phyloP scores from a whole-genome alignment of 345 rosid species.

The Linum tenue region DNA sequence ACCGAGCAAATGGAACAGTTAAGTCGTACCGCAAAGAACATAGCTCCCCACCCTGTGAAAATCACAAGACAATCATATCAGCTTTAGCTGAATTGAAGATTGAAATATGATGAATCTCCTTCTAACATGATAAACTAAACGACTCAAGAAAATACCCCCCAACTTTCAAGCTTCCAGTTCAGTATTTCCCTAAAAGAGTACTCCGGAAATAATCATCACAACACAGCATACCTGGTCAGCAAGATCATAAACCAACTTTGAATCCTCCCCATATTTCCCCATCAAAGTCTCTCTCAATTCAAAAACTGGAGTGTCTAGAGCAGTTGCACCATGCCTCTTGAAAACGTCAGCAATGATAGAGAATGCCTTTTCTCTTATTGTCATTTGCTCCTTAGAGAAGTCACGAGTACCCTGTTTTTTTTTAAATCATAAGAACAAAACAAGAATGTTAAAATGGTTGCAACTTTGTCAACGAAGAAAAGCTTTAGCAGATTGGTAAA shows the following conservation, averaged over 20 bases:
- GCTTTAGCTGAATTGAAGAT: neutral
- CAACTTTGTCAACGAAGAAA: too few relatives aligned
- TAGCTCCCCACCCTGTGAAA: constrained; percentile 83
- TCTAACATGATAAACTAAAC: neutral
- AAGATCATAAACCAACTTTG: constrained; percentile 84
- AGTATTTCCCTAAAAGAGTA: too few relatives aligned
- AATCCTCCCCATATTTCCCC: constrained; percentile 95
- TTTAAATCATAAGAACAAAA: constrained; percentile 6
- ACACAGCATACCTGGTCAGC: constrained; percentile 69
- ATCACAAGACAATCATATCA: neutral
- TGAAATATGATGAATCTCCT: neutral
- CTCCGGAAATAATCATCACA: neutral
- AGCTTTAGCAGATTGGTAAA: neutral
- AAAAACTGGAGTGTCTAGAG: constrained; percentile 92
- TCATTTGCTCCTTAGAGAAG: constrained; percentile 85
- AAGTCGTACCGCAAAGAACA: constrained; percentile 89
- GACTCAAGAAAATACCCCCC: neutral
- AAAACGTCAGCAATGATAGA: constrained; percentile 64
- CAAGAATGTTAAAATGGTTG: neutral
- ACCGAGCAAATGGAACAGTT: constrained; percentile 91
- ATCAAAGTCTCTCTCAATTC: constrained; percentile 88
- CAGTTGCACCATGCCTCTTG: constrained; percentile 84
- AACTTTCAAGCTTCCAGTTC: too few relatives aligned
- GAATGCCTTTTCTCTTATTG: constrained; percentile 67
- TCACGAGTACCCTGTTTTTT: constrained; percentile 72